Evolutionary conservation across 1,284 basidiomycete species (phyloP).

Genomic region (Ganoderma meredithae): DNA sequence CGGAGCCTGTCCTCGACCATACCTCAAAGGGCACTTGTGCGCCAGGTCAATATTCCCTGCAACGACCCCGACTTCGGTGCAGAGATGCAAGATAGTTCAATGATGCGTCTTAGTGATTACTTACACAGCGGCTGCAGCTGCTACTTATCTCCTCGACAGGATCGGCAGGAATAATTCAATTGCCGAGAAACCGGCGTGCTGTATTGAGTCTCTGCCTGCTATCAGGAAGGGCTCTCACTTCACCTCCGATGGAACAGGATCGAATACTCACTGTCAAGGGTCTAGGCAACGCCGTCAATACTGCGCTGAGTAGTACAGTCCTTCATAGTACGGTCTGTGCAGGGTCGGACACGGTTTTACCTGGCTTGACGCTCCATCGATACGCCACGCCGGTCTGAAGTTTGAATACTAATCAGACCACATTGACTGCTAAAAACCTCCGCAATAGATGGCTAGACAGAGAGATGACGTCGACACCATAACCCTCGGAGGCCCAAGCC

Average conservation of each 20-base stretch:
- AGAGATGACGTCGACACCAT: neutral
- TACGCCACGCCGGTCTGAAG: neutral
- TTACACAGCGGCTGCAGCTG: neutral
- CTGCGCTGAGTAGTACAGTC: neutral
- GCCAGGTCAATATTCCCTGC: neutral
- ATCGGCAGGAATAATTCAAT: neutral
- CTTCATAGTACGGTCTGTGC: neutral
- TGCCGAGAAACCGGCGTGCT: neutral
- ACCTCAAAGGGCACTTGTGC: neutral
- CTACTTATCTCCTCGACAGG: neutral
- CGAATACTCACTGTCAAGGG: neutral
- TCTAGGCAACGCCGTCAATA: neutral
- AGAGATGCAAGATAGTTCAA: neutral
- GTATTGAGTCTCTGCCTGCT: neutral
- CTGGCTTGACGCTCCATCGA: neutral
- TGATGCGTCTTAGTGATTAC: neutral
- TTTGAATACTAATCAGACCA: neutral
- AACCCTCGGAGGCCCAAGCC: neutral
- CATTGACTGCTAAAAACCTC: no score
- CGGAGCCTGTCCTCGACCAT: neutral
- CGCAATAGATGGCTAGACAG: neutral
- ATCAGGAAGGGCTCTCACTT: neutral
- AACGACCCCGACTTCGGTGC: neutral
- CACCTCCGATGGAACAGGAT: neutral
- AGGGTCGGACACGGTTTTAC: neutral